Conservation (phyloP, 208 protist genomes). For the Porcisia deanei region DNA sequence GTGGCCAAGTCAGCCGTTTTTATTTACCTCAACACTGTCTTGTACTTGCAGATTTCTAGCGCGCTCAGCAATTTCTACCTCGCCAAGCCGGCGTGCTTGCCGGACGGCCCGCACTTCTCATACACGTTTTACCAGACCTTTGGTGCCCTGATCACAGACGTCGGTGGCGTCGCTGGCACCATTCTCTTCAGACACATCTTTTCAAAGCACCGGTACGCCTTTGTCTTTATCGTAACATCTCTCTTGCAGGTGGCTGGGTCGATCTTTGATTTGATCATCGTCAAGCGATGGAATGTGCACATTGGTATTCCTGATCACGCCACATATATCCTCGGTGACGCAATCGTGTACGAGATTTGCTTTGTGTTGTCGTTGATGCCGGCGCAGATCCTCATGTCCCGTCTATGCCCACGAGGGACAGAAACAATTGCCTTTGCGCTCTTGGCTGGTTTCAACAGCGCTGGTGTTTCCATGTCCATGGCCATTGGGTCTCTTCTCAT, state of each 20-base stretch:
- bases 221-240: constrained; percentile 44
- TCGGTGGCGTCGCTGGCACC: constrained; percentile 34
- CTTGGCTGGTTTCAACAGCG: constrained; percentile 49
- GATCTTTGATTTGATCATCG: constrained; percentile 58
- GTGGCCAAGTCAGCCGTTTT: constrained; percentile 60
- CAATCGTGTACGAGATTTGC: constrained; percentile 49
- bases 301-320: constrained; percentile 48
- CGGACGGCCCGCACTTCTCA: constrained; percentile 56
- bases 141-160: constrained; percentile 32
- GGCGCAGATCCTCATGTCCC: constrained; percentile 49
- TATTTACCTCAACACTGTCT: constrained; percentile 39
- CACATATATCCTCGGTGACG: constrained; percentile 65
- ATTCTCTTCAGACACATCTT: constrained; percentile 43
- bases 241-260: constrained; percentile 30
- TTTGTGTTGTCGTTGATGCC: constrained; percentile 64
- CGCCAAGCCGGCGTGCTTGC: constrained; percentile 33
- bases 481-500: constrained; percentile 56
- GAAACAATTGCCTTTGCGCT: constrained; percentile 62
- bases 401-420: constrained; percentile 57
- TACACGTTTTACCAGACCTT: constrained; percentile 61
- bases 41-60: constrained; percentile 60
- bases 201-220: constrained; percentile 34
- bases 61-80: constrained; percentile 52
- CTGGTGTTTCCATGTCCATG: constrained; percentile 45
- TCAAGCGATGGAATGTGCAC: constrained; percentile 46